Conservation (phyloP, 2,329 filamentous ascomycete species). For the Trichophyton benhamiae region DNA sequence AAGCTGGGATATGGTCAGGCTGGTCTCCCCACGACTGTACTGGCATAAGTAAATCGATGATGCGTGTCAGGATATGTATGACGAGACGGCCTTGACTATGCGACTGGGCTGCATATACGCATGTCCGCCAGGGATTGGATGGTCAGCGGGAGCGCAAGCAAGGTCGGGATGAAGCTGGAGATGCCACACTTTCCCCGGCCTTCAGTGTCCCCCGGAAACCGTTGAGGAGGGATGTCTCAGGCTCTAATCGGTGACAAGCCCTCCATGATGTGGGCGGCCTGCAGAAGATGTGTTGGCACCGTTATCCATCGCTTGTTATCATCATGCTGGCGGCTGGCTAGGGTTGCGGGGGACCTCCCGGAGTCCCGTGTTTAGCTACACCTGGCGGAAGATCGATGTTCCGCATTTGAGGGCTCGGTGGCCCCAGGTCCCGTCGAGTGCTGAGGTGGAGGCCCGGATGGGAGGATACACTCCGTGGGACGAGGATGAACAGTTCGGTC, state of each 20-base stretch:
- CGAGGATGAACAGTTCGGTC: no score
- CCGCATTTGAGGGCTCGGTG: not conserved
- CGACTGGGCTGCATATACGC: conserved; percentile 2
- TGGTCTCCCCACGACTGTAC: not conserved
- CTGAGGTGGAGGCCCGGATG: not conserved
- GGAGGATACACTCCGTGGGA: not conserved
- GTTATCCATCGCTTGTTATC: conserved; percentile 2
- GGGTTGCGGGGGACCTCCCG: not conserved
- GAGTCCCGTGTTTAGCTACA: not conserved
- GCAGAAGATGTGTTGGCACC: conserved; percentile 16
- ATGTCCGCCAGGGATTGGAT: conserved; percentile 2
- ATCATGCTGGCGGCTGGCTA: not conserved
- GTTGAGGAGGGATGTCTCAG: not conserved
- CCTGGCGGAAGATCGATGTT: not conserved
- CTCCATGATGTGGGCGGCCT: conserved; percentile 9
- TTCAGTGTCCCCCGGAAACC: conserved; percentile 5
- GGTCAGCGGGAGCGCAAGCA: conserved; percentile 4
- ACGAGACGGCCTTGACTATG: conserved; percentile 7
- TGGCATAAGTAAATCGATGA: conserved; percentile 7
- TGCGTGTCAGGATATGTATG: conserved; percentile 12
- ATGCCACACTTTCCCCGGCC: not conserved
- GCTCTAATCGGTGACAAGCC: not conserved
- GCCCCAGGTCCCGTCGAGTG: not conserved
- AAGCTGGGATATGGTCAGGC: conserved; percentile 3
- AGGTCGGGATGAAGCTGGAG: conserved; percentile 11